phyloP scores from a whole-genome alignment of 2,329 filamentous ascomycete species.

The Gaeumannomyces tritici region DNA sequence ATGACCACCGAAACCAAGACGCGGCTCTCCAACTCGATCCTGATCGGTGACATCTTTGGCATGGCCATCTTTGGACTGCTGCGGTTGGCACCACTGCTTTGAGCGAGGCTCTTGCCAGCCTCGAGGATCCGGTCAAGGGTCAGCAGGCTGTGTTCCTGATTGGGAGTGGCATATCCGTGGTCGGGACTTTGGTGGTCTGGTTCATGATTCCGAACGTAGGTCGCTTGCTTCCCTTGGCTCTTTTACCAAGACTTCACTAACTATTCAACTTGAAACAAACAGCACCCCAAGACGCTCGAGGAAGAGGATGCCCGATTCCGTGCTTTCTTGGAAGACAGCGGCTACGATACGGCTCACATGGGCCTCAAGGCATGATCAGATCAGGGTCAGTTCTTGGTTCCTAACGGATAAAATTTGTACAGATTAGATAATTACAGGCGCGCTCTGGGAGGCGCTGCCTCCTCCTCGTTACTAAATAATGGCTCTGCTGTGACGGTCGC shows the following conservation, averaged over 20 bases:
- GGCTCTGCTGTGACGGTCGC: slow-evolving; percentile 45
- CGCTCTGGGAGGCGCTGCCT: not conserved
- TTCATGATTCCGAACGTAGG: slow-evolving; percentile 13
- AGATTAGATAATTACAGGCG: not conserved
- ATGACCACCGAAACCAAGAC: slow-evolving; percentile 34
- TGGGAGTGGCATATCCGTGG: slow-evolving; percentile 15
- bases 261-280: not conserved
- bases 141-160: slow-evolving; percentile 18
- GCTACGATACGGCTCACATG: slow-evolving; percentile 12
- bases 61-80: slow-evolving; percentile 32
- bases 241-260: not conserved
- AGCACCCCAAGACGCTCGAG: slow-evolving; percentile 10
- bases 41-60: slow-evolving; percentile 32
- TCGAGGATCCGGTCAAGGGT: slow-evolving; percentile 12
- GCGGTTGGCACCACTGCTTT: slow-evolving; percentile 29
- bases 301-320: slow-evolving; percentile 13
- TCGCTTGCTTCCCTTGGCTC: not conserved
- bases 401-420: too few species aligned
- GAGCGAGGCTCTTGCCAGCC: slow-evolving; percentile 12
- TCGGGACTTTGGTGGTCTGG: slow-evolving; percentile 14
- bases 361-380: slow-evolving; percentile 5
- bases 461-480: slow-evolving; percentile 12
- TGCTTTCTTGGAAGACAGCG: slow-evolving; percentile 10
- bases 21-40: slow-evolving; percentile 43
- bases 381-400: too few species aligned